Conservation (phyloP, 2,329 filamentous ascomycete species). For the Xylariaceae sp. region DNA sequence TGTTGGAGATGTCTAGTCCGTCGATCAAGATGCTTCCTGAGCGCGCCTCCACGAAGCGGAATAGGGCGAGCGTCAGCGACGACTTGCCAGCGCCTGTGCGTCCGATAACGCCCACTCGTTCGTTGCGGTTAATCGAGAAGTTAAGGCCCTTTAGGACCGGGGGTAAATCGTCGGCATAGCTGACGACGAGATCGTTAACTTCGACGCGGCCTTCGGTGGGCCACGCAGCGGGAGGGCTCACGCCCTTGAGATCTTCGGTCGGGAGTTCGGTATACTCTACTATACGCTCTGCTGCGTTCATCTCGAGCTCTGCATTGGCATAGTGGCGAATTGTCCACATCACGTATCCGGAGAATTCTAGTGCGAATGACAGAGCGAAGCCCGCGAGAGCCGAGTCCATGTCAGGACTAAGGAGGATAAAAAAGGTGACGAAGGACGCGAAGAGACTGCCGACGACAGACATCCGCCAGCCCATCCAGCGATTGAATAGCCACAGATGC, state of each 20-base stretch:
- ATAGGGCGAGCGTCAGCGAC: conserved; percentile 75
- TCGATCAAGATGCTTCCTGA: conserved; percentile 74
- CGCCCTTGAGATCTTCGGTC: conserved; percentile 70
- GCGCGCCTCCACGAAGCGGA: conserved; percentile 76
- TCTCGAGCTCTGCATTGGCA: conserved; percentile 75
- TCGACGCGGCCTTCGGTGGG: conserved; percentile 76
- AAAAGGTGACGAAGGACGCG: conserved; percentile 66
- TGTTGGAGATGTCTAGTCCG: conserved; percentile 75
- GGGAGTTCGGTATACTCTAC: conserved; percentile 75
- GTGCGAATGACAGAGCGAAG: conserved; percentile 76
- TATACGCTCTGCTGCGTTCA: conserved; percentile 80
- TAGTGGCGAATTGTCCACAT: conserved; percentile 53
- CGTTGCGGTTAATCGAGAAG: conserved; percentile 70
- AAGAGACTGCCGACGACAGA: conserved; percentile 73
- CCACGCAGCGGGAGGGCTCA: conserved; percentile 73
- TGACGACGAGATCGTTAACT: conserved; percentile 74
- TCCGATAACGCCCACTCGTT: conserved; percentile 78
- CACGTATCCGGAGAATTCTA: conserved; percentile 70
- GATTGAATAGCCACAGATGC: conserved; percentile 75
- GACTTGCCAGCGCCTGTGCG: conserved; percentile 82
- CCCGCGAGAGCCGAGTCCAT: conserved; percentile 76
- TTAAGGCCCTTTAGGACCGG: conserved; percentile 73
- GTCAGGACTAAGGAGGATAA: conserved; percentile 66
- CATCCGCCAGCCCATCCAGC: conserved; percentile 80
- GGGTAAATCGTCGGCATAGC: conserved; percentile 74